Evolutionary conservation across 306 rosid species (phyloP).

Genomic region (Ceratonia siliqua): DNA sequence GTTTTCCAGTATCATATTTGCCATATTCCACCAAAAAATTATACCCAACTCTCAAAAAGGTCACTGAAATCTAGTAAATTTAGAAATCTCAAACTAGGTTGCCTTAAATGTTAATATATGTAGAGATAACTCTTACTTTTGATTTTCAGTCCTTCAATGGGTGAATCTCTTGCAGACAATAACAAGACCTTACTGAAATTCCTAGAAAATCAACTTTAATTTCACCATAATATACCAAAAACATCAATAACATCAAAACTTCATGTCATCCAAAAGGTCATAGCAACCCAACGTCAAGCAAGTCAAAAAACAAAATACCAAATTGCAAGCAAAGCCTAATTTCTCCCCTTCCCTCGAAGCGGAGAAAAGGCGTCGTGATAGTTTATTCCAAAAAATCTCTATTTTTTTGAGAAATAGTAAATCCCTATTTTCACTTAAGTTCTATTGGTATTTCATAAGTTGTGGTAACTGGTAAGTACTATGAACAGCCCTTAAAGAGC

Average conservation of each 20-base stretch:
- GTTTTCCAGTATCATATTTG: neutral
- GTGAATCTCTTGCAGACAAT: neutral
- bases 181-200: neutral
- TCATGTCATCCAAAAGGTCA: neutral
- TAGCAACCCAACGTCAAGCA: neutral
- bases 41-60: constrained; percentile 11
- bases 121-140: neutral
- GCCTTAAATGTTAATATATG: neutral
- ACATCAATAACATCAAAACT: neutral
- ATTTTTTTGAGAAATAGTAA: too few relatives aligned
- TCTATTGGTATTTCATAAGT: too few relatives aligned
- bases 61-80: neutral
- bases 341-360: neutral
- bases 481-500: neutral
- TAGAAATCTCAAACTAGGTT: neutral
- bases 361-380: neutral
- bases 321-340: neutral
- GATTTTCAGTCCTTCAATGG: neutral
- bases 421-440: too few relatives aligned
- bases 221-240: neutral
- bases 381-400: neutral
- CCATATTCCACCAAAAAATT: neutral
- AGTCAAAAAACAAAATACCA: neutral
- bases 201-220: neutral
- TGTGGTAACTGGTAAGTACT: too few relatives aligned